Evolutionary conservation across 75 land plant genomes (phyloP), one percentile per base, ranked within the genome.

Genomic region (Azolla pinnata): DNA sequence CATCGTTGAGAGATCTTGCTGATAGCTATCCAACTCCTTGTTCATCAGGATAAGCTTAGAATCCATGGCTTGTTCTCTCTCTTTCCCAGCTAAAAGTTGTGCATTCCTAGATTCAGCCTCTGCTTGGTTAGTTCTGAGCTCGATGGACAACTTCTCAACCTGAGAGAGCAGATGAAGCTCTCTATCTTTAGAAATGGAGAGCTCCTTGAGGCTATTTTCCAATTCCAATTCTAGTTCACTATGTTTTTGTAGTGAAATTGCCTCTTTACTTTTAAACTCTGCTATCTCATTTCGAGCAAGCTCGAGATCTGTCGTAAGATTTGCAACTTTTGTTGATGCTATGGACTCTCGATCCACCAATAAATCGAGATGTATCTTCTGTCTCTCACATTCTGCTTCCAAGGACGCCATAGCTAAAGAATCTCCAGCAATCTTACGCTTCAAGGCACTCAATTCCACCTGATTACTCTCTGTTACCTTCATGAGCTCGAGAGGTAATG

Each of bases 401-500:
- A 52, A 25, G 2, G 54, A 21, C 14, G 24, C 54, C 29, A 52
- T 26, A 2, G 14, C 54, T 52, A 52, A 23, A 48, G 57, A 68
- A 23, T 71, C 54, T 25, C 67, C 44, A 32, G 77, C 75, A 23
- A 73, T 73, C 65, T 88, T 77, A 17, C 44, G 57, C 50, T 60
- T 79, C 40, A 75, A 52, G 24, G 69, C 74, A 31, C 64, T 69
- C 9, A 80, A 74, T 30, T 69, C 67, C 31, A 54, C 69, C 68
- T 69, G 76, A 77, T 73, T 60, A 32, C 47, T 66, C 47, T 88
- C 86, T 10, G 79, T 83, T 61, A 70, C 86, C 33, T 49, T 55
- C 38, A 54, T 61, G 21, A 87, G 82, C 53, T 79, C 75, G 33
- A 78, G 67, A 35, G 79, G 70, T 64, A 84, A 61, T 31, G 65